Evolutionary conservation across 2,329 filamentous ascomycete genomes (phyloP), one percentile per base, ranked within the genome.

Genomic region (Neofusicoccum sp.): DNA sequence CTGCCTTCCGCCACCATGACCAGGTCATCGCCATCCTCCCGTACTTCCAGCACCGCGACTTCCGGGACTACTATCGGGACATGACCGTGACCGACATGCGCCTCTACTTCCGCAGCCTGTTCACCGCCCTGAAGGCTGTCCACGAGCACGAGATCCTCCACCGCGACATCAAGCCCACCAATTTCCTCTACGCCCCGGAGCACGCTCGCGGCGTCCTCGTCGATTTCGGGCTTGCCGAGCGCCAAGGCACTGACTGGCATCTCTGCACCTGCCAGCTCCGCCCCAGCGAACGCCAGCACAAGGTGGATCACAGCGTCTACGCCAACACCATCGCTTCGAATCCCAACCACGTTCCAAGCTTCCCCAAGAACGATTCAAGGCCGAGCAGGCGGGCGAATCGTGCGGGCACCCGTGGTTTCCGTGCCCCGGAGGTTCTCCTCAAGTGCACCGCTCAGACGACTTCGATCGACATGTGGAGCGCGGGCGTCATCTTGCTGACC

Each of bases 161-260:
- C 72, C 87, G 93, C 65, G 93, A 98, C 71, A 96, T 98, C 72
- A 98, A 98, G 71, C 95, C 95, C 5, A 99, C 96, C 24, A 98
- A 98, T 71, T 98, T 98, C 69, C 83, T 98, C 40, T 98, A 98
- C 77, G 91, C 96, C 65, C 90, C 91, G 0, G 79, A 86, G 9
- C 86, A 87, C 44, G 86, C 88, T 68, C 87, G 90, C 60, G 95
- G 95, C 41, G 93, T 99, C 1, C 84, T 99, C 0, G 95, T 99
- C n/a, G 95, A 99, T 72, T 99, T 99, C 78, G 95, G 95, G n/a
- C 84, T 99, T 14, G 95, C 95, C 36, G 95, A 99, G 74, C 73
- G 81, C 38, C 78, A 84, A 69, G 81, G 90, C 24, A 86, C 86
- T 26, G 91, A 96, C 57, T 84, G 81, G 72, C 89, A 90, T 69